These are phyloP conservation scores for Bolboschoenoplectus hybrid DNA, from an alignment of 202 grass and related monocot species.

Conservation along the genomic window DNA sequence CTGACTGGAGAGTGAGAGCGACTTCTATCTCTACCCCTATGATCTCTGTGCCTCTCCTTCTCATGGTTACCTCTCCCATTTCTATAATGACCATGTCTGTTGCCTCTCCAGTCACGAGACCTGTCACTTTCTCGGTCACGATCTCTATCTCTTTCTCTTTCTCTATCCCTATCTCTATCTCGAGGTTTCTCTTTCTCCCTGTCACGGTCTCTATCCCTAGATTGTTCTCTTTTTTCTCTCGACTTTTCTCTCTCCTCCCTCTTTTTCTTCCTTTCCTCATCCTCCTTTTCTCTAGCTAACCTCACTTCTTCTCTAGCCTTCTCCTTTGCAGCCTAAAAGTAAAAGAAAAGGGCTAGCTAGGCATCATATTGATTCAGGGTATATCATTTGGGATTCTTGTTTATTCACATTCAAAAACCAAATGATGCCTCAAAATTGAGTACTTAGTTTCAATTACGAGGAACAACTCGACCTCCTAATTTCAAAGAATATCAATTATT, in stretches of 20 bases:
- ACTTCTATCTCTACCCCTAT: slow-evolving; percentile 63
- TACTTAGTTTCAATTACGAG: slow-evolving; percentile 16
- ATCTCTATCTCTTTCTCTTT: slow-evolving; percentile 51
- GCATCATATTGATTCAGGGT: slow-evolving; percentile 11
- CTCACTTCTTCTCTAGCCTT: slow-evolving; percentile 69
- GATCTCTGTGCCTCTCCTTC: slow-evolving; percentile 56
- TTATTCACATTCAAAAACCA: not conserved
- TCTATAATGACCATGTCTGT: slow-evolving; percentile 60
- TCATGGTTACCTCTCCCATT: slow-evolving; percentile 65
- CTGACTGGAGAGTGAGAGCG: slow-evolving; percentile 73
- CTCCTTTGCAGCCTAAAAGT: slow-evolving; percentile 53
- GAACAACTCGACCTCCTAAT: slow-evolving; percentile 7
- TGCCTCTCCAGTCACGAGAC: slow-evolving; percentile 53
- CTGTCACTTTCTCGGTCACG: slow-evolving; percentile 61
- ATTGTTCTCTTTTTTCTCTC: slow-evolving; percentile 62
- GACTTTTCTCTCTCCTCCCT: slow-evolving; percentile 50
- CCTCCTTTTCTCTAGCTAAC: slow-evolving; percentile 70
- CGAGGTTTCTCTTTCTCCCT: slow-evolving; percentile 47
- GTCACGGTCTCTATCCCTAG: slow-evolving; percentile 59
- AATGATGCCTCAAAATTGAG: not conserved
- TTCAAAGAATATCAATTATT: slow-evolving; percentile 23
- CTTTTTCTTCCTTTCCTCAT: slow-evolving; percentile 58
- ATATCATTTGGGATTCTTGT: not conserved
- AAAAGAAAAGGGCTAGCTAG: not conserved
- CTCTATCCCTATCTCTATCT: slow-evolving; percentile 47